Conservation (phyloP, 164 flowering plant genomes). For the Warburgia ugandensis region DNA sequence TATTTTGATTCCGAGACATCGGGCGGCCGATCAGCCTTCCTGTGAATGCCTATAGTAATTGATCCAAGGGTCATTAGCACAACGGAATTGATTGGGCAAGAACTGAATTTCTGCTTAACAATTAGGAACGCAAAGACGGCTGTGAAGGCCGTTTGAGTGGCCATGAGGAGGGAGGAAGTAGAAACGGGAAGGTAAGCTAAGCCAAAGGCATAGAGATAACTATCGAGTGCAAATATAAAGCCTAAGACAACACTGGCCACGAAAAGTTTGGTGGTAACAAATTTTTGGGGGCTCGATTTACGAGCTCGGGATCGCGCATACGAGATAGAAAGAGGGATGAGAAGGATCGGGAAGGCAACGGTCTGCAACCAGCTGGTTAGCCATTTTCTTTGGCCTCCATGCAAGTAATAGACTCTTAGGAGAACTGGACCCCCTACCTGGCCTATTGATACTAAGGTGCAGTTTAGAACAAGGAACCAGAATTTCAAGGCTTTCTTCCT, state of each 20-base stretch:
- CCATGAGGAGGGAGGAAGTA: background rate
- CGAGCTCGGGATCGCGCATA: background rate
- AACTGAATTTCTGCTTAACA: slow-evolving; percentile 2
- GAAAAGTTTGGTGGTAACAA: too few species aligned
- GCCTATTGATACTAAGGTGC: background rate
- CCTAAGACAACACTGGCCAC: background rate
- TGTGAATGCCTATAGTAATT: background rate
- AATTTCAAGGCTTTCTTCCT: too few species aligned
- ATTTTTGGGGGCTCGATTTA: too few species aligned
- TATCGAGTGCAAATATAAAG: background rate
- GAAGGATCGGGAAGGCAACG: slow-evolving; percentile 2
- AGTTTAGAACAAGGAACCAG: background rate
- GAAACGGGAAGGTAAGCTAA: background rate
- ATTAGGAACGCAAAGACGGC: slow-evolving; percentile 1
- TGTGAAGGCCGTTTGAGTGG: slow-evolving; percentile 4
- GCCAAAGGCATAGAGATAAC: background rate
- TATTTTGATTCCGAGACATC: background rate
- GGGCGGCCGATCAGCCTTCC: slow-evolving; percentile 1
- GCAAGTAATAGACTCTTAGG: slow-evolving; percentile 1
- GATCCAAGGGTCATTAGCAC: slow-evolving; percentile 6
- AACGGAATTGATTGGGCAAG: slow-evolving; percentile 1
- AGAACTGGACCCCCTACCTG: background rate
- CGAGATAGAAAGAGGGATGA: background rate
- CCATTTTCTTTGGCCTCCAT: slow-evolving; percentile 4
- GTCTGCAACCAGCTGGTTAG: slow-evolving; percentile 5